phyloP scores from a whole-genome alignment of 345 rosid species.

The Syzygium aromaticum region DNA sequence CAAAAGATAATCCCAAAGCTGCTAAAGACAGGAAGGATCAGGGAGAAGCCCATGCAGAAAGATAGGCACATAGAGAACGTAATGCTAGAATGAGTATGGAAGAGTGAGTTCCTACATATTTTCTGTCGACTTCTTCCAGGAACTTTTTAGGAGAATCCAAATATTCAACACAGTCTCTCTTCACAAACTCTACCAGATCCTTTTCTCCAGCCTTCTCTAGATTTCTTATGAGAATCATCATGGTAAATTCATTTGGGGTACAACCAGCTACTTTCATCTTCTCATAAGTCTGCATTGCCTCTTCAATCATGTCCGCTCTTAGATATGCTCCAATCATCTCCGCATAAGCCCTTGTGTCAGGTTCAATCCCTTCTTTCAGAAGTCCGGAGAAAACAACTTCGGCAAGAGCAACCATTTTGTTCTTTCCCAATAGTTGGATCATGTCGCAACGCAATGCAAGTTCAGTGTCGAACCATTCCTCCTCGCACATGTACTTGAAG shows the following conservation, averaged over 20 bases:
- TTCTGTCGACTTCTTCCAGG: slow-evolving; percentile 28
- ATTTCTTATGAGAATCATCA: slow-evolving; percentile 43
- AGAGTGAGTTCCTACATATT: slow-evolving; percentile 15
- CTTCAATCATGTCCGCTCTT: slow-evolving; percentile 27
- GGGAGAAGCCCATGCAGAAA: neutral
- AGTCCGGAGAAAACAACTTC: slow-evolving; percentile 30
- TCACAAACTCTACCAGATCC: slow-evolving; percentile 27
- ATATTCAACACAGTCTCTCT: slow-evolving; percentile 36
- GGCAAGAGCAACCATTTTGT: slow-evolving; percentile 28
- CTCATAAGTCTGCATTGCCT: slow-evolving; percentile 44
- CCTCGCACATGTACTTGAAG: slow-evolving; percentile 33
- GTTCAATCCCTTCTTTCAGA: slow-evolving; percentile 32
- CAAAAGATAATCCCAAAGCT: neutral
- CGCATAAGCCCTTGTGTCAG: slow-evolving; percentile 36
- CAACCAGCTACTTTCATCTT: slow-evolving; percentile 38
- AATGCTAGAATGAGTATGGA: neutral
- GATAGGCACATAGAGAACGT: neutral
- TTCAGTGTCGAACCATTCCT: slow-evolving; percentile 46
- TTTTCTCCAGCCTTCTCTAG: slow-evolving; percentile 38
- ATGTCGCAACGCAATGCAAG: slow-evolving; percentile 24
- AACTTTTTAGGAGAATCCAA: slow-evolving; percentile 45
- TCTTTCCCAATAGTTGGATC: slow-evolving; percentile 37
- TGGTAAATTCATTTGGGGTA: slow-evolving; percentile 35
- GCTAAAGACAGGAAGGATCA: neutral
- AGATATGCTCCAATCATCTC: slow-evolving; percentile 59